Conservation (phyloP, 2,329 filamentous ascomycete genomes). For the Neofusicoccum cordaticola region DNA sequence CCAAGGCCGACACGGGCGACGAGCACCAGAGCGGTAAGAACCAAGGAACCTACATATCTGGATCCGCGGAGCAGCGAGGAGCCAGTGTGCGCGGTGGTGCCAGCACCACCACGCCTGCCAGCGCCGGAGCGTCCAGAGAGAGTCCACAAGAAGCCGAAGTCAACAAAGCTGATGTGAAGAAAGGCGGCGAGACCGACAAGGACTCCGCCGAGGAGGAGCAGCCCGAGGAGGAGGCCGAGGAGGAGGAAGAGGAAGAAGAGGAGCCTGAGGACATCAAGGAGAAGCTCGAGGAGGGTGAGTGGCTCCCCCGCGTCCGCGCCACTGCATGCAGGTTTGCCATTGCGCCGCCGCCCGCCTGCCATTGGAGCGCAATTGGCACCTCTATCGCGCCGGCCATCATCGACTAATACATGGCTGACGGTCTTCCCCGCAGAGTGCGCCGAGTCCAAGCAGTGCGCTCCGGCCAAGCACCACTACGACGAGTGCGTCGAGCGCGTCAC, state of each 20-base stretch:
- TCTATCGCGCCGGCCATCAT: neutral
- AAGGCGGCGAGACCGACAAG: constrained; percentile 40
- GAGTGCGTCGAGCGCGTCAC: constrained; percentile 96
- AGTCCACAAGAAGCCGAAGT: constrained; percentile 33
- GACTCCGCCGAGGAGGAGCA: constrained; percentile 52
- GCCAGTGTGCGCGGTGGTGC: constrained; percentile 37
- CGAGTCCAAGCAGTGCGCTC: constrained; percentile 78
- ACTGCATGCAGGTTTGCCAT: neutral
- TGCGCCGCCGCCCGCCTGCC: neutral
- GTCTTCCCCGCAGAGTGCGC: constrained; percentile 69
- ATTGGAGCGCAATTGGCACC: neutral
- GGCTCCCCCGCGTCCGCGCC: neutral
- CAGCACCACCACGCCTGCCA: constrained; percentile 35
- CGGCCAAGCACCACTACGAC: constrained; percentile 95
- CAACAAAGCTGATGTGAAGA: constrained; percentile 27
- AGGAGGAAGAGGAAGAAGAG: constrained; percentile 76
- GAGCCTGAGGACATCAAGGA: constrained; percentile 85
- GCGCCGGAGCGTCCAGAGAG: constrained; percentile 43
- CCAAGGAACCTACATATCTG: constrained; percentile 25
- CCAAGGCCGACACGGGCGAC: constrained; percentile 30
- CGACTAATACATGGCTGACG: neutral
- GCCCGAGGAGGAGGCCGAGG: constrained; percentile 64
- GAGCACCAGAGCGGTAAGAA: constrained; percentile 39
- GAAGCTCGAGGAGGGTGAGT: constrained; percentile 86
- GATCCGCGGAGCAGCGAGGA: constrained; percentile 29